phyloP scores from a whole-genome alignment of 2,329 filamentous ascomycete species.

The Fonsecaea multimorphosa region DNA sequence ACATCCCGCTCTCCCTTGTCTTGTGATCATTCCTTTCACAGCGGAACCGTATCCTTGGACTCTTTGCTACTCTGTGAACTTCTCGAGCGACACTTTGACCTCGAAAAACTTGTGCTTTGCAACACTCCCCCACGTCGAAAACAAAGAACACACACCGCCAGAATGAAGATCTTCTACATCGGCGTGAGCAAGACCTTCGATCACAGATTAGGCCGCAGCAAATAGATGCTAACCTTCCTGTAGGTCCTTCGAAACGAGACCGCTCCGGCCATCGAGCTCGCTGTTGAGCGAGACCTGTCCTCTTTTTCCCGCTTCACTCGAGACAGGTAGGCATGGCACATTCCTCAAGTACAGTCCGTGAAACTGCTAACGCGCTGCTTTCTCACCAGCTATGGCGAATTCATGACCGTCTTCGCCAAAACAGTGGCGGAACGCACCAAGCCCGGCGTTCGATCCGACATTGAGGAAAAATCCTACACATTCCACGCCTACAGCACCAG shows the following conservation, averaged over 20 bases:
- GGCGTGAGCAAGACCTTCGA: constrained; percentile 38
- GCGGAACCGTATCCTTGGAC: background rate
- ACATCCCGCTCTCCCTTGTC: background rate
- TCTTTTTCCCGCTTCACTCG: constrained; percentile 82
- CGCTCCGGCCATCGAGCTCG: constrained; percentile 77
- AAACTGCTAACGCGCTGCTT: constrained; percentile 20
- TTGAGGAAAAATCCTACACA: constrained; percentile 80
- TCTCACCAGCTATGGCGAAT: constrained; percentile 61
- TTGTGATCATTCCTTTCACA: background rate
- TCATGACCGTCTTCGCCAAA: constrained; percentile 86
- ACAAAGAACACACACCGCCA: constrained; percentile 27
- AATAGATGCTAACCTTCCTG: constrained; percentile 5
- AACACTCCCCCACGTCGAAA: background rate
- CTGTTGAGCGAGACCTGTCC: constrained; percentile 76
- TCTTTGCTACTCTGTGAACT: background rate
- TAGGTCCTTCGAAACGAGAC: constrained; percentile 82
- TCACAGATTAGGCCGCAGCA: background rate
- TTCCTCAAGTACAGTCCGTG: constrained; percentile 14
- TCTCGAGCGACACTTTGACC: background rate
- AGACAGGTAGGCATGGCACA: constrained; percentile 60
- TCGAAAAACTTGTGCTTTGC: background rate
- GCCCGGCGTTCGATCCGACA: constrained; percentile 81
- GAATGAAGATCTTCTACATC: constrained; percentile 47
- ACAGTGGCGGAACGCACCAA: constrained; percentile 85
- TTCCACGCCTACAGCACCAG: constrained; percentile 80